Base-by-base conservation (phyloP, 2,329 filamentous ascomycete species). In the Onygena corvina region DNA sequence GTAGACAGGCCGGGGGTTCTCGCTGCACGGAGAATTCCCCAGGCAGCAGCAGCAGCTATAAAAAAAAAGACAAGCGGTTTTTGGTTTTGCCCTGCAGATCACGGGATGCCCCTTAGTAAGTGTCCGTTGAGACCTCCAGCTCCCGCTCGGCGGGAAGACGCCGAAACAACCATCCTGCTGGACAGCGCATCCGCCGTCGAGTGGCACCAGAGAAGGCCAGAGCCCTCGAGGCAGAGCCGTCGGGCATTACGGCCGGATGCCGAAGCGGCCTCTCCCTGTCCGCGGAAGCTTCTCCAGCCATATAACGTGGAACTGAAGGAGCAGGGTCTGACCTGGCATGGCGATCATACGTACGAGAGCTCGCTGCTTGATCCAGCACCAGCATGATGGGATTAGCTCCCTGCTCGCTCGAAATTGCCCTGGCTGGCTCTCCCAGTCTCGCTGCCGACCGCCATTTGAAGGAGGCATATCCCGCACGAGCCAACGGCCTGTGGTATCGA, bases 391-490 rank as follows among this genome's bases (percentile, higher is more conserved):
- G 38, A 42, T 42, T 42, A 25, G 38, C 21, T 42, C 38, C 38
- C 16, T 42, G 38, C 38, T 42, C 38, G 38, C 38, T 25, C 21
- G 16, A 42, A 42, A 42, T 42, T 42, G 27, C 38, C 14, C 38
- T 42, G 38, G 21, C n/a, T 42, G 21, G 25, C 9, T n/a, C n/a
- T 5, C 12, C 38, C 38, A 42, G 23, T 5, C 6, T 8, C 38
- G n/a, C 20, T 42, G 23, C 21, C 21, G 25, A 29, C 38, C 38
- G 38, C 38, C 9, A n/a, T 14, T 27, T 25, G 38, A 42, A 25
- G 38, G 38, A 42, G 38, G 20, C 38, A 42, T 42, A 42, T n/a
- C 25, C 9, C 14, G 21, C 21, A 27, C 21, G 18, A 27, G 38
- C 38, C 11, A 14, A 14, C 5, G 12, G n/a, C 21, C 38, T 27